Evolutionary conservation across 495 filamentous ascomycete genomes (phyloP), one percentile per base, ranked within the genome.

Genomic region (Aspergillus wentii): DNA sequence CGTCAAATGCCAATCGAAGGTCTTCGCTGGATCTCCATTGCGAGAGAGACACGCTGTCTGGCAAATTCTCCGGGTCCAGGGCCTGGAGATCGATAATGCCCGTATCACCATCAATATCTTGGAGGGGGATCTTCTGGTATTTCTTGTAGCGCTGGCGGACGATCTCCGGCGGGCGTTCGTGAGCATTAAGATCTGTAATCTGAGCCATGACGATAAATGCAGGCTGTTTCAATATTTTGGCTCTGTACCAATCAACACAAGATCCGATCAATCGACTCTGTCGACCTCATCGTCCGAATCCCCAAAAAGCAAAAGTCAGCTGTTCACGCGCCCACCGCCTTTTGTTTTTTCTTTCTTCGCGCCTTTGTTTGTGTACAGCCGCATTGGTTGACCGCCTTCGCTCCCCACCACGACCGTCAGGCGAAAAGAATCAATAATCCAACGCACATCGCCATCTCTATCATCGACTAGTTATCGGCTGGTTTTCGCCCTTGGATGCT

Each of bases 111-210:
- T 74, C 61, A 8, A 81, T 56, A 6, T 71, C 62, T 4, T 54
- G 38, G 8, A 62, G 35, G 1, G 55, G 49, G 38, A 70, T 59
- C 20, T 62, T 72, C 18, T 74, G 72, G 38, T 78, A 83, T 33
- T 64, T 68, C 57, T 90, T 94, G 66, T 80, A 90, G 30, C 76
- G 55, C 26, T 64, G 60, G 27, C 74, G 72, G 30, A 94, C 61
- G 15, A 63, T 54, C 23, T 82, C 75, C 9, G 86, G 85, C 14
- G 86, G 83, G 35, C 71, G 74, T 56, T 83, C 75, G 51, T 85
- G 75, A 19, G 86, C 77, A 55, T 88, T 79, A 8, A 88, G 64
- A 4, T 67, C 70, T 48, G 56, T 59, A 31, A 69, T 66, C 14
- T 57, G 59, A 15, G 61, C 59, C 65, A 69, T 68, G 17, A 26